Evolutionary conservation across 2,329 filamentous ascomycete species (phyloP).

Genomic region (Aspergillus brasiliensis): DNA sequence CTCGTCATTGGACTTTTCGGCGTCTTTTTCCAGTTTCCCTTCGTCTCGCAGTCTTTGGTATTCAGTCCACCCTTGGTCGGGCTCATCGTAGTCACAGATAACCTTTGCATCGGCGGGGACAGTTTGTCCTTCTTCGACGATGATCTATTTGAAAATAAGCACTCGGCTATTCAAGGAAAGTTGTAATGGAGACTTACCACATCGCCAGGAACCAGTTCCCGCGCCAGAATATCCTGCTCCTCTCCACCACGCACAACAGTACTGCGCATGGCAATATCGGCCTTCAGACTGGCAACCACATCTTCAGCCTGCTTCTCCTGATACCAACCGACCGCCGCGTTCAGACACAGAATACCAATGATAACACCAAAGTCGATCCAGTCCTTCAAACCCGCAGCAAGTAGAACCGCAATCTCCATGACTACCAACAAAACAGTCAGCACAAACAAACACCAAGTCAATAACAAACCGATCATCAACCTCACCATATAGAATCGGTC

Average conservation of each 20-base stretch:
- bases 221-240: conserved; percentile 68
- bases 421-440: conserved; percentile 35
- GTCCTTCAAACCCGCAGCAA: conserved; percentile 72
- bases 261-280: conserved; percentile 76
- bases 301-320: conserved; percentile 80
- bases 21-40: conserved; percentile 60
- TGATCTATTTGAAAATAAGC: conserved; percentile 47
- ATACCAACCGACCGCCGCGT: conserved; percentile 77
- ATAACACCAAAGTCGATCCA: conserved; percentile 80
- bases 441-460: neutral
- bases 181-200: conserved; percentile 56
- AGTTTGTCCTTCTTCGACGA: conserved; percentile 72
- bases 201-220: conserved; percentile 75
- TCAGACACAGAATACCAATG: conserved; percentile 72
- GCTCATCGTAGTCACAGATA: conserved; percentile 71
- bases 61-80: conserved; percentile 51
- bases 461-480: neutral
- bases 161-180: neutral
- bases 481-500: neutral
- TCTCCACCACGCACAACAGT: conserved; percentile 67
- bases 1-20: conserved; percentile 57
- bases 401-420: conserved; percentile 74
- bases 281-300: conserved; percentile 73
- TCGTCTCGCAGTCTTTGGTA: conserved; percentile 55
- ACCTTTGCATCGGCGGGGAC: conserved; percentile 70